Percentiles rank a stretch among this genome's conserved stretches.
Conservation (phyloP, 208 protist genomes). For the Leptomonas pyrrhocoris region DNA sequence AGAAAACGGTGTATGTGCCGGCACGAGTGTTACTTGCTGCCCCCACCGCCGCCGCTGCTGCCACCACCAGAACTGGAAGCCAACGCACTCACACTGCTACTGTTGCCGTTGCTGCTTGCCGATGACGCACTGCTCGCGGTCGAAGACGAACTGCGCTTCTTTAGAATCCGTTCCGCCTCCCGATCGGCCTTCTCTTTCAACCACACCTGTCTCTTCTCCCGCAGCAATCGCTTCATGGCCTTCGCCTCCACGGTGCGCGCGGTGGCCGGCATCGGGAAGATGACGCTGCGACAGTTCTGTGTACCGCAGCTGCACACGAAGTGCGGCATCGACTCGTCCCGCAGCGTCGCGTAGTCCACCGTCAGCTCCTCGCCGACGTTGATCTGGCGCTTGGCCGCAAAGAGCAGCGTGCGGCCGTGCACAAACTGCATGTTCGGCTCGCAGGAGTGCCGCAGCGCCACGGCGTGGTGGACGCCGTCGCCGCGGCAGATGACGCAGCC, state of each 20-base stretch:
- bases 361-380: constrained; percentile 86
- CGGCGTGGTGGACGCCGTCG: constrained; percentile 71
- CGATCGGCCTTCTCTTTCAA: constrained; percentile 74
- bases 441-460: constrained; percentile 89
- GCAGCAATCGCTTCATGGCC: constrained; percentile 55
- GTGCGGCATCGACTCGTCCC: constrained; percentile 77
- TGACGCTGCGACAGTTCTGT: constrained; percentile 81
- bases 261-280: constrained; percentile 72
- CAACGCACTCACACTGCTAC: not conserved
- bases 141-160: constrained; percentile 49
- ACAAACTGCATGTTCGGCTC: constrained; percentile 90
- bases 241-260: constrained; percentile 71
- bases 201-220: constrained; percentile 81
- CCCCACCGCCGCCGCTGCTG: constrained; percentile 9
- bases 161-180: constrained; percentile 78
- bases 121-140: not conserved
- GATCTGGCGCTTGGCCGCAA: constrained; percentile 78
- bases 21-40: not conserved
- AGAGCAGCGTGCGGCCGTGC: constrained; percentile 78
- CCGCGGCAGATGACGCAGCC: constrained; percentile 78
- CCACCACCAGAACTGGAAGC: constrained; percentile 15
- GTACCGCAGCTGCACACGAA: constrained; percentile 87
- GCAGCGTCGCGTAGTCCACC: constrained; percentile 86
- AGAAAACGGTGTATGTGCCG: not conserved
- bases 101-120: not conserved